phyloP scores from a whole-genome alignment of 805 yeast genomes.

The Candida incommunis region DNA sequence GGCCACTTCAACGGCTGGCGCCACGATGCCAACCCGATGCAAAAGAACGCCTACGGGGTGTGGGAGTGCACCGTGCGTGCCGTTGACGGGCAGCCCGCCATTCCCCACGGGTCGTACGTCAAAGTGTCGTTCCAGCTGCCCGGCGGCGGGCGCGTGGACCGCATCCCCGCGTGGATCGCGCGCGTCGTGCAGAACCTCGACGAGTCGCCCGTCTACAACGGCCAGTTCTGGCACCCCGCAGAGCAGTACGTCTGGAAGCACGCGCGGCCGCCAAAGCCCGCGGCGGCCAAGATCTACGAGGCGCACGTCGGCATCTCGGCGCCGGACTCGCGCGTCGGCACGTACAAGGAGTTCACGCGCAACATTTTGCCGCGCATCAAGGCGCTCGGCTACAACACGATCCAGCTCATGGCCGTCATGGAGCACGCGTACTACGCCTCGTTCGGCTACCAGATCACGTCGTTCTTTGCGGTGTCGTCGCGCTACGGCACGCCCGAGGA shows the following conservation, averaged over 20 bases:
- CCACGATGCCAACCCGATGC: conserved; percentile 38
- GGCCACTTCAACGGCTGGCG: conserved; percentile 92
- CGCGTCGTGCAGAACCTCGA: conserved; percentile 57
- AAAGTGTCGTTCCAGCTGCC: conserved; percentile 47
- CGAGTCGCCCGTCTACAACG: conserved; percentile 48
- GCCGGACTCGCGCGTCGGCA: conserved; percentile 72
- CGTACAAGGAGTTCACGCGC: conserved; percentile 71
- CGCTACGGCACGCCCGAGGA: conserved; percentile 95
- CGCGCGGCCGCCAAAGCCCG: conserved; percentile 41
- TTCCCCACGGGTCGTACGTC: conserved; percentile 70
- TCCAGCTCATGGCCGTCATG: conserved; percentile 96
- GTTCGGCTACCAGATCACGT: conserved; percentile 93
- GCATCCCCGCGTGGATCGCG: conserved; percentile 81
- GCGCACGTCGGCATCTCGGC: conserved; percentile 90
- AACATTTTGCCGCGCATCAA: conserved; percentile 75
- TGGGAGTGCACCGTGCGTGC: conserved; percentile 54
- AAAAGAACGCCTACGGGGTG: conserved; percentile 52
- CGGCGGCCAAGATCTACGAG: conserved; percentile 67
- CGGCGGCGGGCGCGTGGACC: conserved; percentile 55
- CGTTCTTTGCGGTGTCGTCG: conserved; percentile 79
- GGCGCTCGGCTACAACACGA: conserved; percentile 78
- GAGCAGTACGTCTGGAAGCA: conserved; percentile 45
- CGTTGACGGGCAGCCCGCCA: conserved; percentile 40
- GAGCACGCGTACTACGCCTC: conserved; percentile 98
- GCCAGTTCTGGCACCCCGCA: conserved; percentile 84